Evolutionary conservation across 202 grass and related monocot genomes (phyloP).

Genomic region (Digitaria exilis): DNA sequence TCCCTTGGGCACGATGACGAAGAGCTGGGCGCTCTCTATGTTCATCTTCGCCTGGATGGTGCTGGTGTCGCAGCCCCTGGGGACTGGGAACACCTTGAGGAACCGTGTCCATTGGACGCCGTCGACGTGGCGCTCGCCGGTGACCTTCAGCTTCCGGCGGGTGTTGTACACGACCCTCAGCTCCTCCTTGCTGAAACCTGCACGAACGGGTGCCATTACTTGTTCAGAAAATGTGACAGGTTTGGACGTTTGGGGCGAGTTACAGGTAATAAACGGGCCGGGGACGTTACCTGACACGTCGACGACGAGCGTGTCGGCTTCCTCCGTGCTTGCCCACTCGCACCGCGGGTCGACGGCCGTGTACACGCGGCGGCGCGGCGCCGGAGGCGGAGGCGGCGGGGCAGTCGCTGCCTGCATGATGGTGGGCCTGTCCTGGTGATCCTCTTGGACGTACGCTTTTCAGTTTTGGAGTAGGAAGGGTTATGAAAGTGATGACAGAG

Average conservation of each 20-base stretch:
- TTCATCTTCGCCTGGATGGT: slow-evolving; percentile 56
- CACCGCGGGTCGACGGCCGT: slow-evolving; percentile 48
- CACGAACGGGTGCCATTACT: not conserved
- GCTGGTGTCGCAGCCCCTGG: slow-evolving; percentile 37
- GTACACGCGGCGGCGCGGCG: slow-evolving; percentile 41
- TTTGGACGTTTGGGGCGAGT: not conserved
- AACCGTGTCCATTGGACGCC: slow-evolving; percentile 53
- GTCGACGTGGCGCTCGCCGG: slow-evolving; percentile 51
- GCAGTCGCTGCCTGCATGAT: slow-evolving; percentile 11
- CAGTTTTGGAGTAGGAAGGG: slow-evolving; percentile 7
- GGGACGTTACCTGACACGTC: slow-evolving; percentile 59
- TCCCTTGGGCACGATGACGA: slow-evolving; percentile 59
- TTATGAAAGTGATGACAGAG: not conserved
- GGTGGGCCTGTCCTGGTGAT: not conserved
- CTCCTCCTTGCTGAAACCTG: slow-evolving; percentile 89
- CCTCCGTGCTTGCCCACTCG: slow-evolving; percentile 41
- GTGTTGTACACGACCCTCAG: slow-evolving; percentile 59
- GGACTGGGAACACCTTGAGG: slow-evolving; percentile 51
- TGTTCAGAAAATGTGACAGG: not conserved
- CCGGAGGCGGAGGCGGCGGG: not conserved
- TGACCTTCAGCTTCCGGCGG: slow-evolving; percentile 59
- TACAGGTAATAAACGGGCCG: too few species aligned
- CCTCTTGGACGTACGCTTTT: not conserved
- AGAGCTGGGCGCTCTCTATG: slow-evolving; percentile 31
- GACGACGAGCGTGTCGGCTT: slow-evolving; percentile 49